Percentiles rank a stretch among this genome's conserved stretches.
Evolutionary conservation across 2,329 filamentous ascomycete species (phyloP).

Genomic region (Claviceps humidiphila): DNA sequence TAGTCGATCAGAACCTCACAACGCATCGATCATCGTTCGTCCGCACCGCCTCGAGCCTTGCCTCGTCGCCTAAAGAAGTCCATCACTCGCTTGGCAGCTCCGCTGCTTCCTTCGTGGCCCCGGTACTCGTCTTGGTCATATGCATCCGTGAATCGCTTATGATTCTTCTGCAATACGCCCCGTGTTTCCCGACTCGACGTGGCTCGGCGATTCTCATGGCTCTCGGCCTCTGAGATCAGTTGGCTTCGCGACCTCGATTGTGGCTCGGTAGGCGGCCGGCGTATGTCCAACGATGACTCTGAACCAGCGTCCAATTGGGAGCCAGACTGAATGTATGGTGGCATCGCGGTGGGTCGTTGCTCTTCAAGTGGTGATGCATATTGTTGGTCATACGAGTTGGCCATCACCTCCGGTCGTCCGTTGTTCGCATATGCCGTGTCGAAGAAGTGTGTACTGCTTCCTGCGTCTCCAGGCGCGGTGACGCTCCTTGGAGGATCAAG

Average conservation of each 20-base stretch:
- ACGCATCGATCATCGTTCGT: slow-evolving; percentile 26
- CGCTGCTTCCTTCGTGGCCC: slow-evolving; percentile 68
- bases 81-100: slow-evolving; percentile 87
- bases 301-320: slow-evolving; percentile 37
- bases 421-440: slow-evolving; percentile 27
- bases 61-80: slow-evolving; percentile 90
- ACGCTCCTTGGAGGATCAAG: slow-evolving; percentile 18
- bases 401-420: slow-evolving; percentile 18
- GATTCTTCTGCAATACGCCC: slow-evolving; percentile 66
- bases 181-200: slow-evolving; percentile 26
- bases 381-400: slow-evolving; percentile 27
- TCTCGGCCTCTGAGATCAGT: slow-evolving; percentile 29
- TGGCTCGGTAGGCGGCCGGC: slow-evolving; percentile 26
- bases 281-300: slow-evolving; percentile 39
- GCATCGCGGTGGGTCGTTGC: slow-evolving; percentile 29
- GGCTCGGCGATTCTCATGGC: slow-evolving; percentile 26
- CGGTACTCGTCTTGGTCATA: slow-evolving; percentile 62
- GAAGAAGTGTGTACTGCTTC: slow-evolving; percentile 24
- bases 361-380: slow-evolving; percentile 27
- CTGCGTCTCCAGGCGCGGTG: slow-evolving; percentile 22
- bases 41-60: slow-evolving; percentile 53
- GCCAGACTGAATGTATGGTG: slow-evolving; percentile 31
- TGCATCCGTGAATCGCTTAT: slow-evolving; percentile 77
- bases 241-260: slow-evolving; percentile 30
- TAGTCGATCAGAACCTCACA: background rate